Evolutionary conservation across 305 asterid genomes (phyloP).

Genomic region (Solanum hybrid): DNA sequence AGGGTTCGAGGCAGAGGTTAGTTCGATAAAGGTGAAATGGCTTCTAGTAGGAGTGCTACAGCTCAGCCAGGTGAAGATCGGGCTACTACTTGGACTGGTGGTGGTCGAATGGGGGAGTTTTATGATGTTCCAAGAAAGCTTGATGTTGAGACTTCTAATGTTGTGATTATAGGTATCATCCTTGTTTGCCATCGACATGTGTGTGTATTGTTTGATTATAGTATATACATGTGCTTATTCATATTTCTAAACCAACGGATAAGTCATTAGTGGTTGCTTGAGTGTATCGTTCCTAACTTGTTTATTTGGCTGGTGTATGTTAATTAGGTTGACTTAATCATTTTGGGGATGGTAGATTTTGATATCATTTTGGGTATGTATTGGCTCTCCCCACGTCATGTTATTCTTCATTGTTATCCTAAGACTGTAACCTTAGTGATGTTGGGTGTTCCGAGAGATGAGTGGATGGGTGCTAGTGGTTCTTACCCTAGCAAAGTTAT

Average conservation of each 20-base stretch:
- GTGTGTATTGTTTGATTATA: neutral
- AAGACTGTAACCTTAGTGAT: neutral
- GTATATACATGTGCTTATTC: neutral
- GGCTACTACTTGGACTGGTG: neutral
- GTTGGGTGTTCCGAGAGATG: neutral
- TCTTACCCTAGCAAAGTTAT: neutral
- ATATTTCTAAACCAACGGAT: neutral
- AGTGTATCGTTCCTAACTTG: neutral
- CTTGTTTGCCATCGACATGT: neutral
- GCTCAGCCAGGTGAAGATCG: neutral
- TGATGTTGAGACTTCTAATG: neutral
- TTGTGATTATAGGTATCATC: neutral
- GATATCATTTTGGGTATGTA: neutral
- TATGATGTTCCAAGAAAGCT: neutral
- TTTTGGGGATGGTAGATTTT: neutral
- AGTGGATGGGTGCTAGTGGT: neutral
- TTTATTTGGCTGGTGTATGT: neutral
- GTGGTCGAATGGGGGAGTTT: neutral
- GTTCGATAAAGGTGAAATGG: neutral
- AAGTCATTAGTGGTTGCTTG: neutral
- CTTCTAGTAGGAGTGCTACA: neutral
- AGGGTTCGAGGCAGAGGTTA: neutral
- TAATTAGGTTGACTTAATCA: neutral
- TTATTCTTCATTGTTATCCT: neutral
- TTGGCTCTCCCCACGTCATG: neutral